Evolutionary conservation across 306 rosid species (phyloP), one percentile per base, ranked within the genome.

Genomic region (Lithocarpus polystachyus): DNA sequence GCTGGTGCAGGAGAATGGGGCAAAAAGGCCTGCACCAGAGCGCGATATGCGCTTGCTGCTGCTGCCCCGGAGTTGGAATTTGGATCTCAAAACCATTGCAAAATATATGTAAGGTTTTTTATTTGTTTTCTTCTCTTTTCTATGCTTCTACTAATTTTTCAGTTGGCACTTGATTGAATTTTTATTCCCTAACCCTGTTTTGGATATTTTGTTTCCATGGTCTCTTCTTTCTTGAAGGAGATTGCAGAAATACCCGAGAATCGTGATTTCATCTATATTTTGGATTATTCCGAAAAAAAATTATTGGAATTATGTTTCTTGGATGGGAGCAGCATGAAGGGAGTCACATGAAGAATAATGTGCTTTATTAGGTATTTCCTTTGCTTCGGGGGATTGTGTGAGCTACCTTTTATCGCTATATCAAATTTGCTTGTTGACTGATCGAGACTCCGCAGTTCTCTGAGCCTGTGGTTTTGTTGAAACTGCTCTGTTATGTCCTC

Each of bases 1-100:
- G 75, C 86, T 85, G 88, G 86, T 79, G 86, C 88, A 72, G 81
- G 74, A 82, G 53, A 73, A 69, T 55, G 81, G 86, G 81, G 77
- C n/a, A n/a, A 17, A 26, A 71, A 69, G 12, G 71, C 83, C 75
- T 82, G 88, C 86, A 85, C 81, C 84, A 82, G 81, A 40, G 76
- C 70, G 43, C 37, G 60, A 81, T 45, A 19, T 33, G 83, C 69
- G 40, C 75, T 20, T 67, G 73, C 67, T 35, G 75, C 72, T 35
- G 57, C 82, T 12, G 77, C 83, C 19, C 71, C 70, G 2, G 23
- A 65, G 43, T 35, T 56, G 23, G 52, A 43, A 65, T 48, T 48
- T 48, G 17, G 15, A 48, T 48, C 60, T 26, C 17, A 29, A 56
- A 52, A 45, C 31, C 11, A 48, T 79, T 71, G 54, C 40, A 65